These are phyloP conservation scores for Asterophora lycoperdoides DNA, from an alignment of 768 basidiomycete species.

Conservation along the genomic window DNA sequence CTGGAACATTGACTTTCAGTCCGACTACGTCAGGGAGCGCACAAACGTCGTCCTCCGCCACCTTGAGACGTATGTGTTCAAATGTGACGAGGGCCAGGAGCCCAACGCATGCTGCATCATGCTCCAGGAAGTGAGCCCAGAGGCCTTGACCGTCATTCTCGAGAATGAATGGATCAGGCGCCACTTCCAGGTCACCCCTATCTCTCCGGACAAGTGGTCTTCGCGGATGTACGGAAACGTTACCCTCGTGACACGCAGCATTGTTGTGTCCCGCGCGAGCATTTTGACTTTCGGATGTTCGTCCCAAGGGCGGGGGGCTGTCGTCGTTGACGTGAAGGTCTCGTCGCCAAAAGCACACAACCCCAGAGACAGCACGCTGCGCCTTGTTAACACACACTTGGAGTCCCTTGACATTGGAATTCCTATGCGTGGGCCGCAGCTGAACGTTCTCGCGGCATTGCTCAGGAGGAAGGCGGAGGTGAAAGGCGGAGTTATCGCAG, in stretches of 20 bases:
- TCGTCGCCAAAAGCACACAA: constrained; percentile 29
- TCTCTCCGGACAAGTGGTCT: constrained; percentile 51
- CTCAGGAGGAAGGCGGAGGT: constrained; percentile 44
- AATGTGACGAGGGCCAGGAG: constrained; percentile 38
- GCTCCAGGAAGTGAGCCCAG: constrained; percentile 59
- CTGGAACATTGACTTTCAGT: constrained; percentile 66
- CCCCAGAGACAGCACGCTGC: constrained; percentile 40
- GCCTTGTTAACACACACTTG: constrained; percentile 71
- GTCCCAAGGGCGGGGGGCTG: constrained; percentile 46
- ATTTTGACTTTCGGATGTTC: constrained; percentile 52
- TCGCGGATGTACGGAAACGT: constrained; percentile 56
- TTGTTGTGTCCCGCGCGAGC: constrained; percentile 45
- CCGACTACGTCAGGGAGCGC: constrained; percentile 35
- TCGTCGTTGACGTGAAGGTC: constrained; percentile 55
- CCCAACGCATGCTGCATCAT: constrained; percentile 61
- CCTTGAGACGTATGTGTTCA: constrained; percentile 50
- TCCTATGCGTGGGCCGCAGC: constrained; percentile 42
- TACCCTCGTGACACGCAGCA: constrained; percentile 58
- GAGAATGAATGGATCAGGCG: constrained; percentile 58
- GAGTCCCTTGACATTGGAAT: constrained; percentile 55
- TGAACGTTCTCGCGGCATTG: constrained; percentile 47
- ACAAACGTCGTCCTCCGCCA: constrained; percentile 47
- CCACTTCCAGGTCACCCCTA: constrained; percentile 57
- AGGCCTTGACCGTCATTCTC: constrained; percentile 45
- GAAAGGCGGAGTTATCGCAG: constrained; percentile 58